A percentile compares a stretch with the other conserved stretches of the same genome.
Conservation (phyloP, 257 asterid species). For the Salvia hispanica region DNA sequence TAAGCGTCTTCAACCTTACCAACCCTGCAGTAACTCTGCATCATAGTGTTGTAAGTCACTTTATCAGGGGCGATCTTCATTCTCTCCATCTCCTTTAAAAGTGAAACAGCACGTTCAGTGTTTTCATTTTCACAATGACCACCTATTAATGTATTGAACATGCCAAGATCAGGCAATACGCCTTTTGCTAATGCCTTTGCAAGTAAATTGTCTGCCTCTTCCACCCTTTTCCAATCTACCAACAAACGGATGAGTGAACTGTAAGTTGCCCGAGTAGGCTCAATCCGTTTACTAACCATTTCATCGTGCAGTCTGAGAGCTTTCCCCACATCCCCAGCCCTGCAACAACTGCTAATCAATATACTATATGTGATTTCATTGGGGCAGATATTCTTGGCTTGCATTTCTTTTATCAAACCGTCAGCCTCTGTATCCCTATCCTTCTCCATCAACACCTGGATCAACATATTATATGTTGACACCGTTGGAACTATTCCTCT, state of each 20-base stretch:
- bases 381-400: slow-evolving; percentile 40
- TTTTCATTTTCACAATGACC: slow-evolving; percentile 54
- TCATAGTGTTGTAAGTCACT: slow-evolving; percentile 52
- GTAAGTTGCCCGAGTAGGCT: slow-evolving; percentile 51
- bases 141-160: slow-evolving; percentile 57
- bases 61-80: slow-evolving; percentile 53
- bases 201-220: slow-evolving; percentile 56
- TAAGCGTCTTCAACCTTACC: slow-evolving; percentile 57
- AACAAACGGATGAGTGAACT: slow-evolving; percentile 50
- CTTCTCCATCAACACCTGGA: slow-evolving; percentile 48
- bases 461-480: slow-evolving; percentile 56
- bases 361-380: slow-evolving; percentile 54
- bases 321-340: slow-evolving; percentile 42
- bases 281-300: slow-evolving; percentile 49
- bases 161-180: slow-evolving; percentile 51
- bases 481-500: slow-evolving; percentile 48
- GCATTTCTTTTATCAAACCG: slow-evolving; percentile 50
- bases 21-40: slow-evolving; percentile 54
- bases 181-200: slow-evolving; percentile 42
- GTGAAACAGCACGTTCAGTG: slow-evolving; percentile 44
- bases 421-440: slow-evolving; percentile 39
- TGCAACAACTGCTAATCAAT: slow-evolving; percentile 51
- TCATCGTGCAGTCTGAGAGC: slow-evolving; percentile 53
- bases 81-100: slow-evolving; percentile 49
- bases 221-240: slow-evolving; percentile 51